Conservation (phyloP, 2,329 filamentous ascomycete genomes). For the Curvularia sp. region DNA sequence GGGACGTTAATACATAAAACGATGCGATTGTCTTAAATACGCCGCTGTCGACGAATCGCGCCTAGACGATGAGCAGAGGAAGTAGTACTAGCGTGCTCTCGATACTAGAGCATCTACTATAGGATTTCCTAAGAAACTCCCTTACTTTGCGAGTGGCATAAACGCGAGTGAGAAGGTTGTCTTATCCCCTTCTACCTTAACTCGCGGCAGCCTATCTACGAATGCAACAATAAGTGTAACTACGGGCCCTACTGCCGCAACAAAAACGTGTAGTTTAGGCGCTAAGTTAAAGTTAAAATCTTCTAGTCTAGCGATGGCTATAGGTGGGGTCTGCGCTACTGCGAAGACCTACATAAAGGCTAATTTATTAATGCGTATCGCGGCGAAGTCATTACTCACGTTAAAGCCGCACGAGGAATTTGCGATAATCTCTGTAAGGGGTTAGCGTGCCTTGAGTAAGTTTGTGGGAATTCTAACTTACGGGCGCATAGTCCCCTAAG, state of each 20-base stretch:
- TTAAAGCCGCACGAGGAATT: slow-evolving; percentile 69
- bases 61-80: slow-evolving; percentile 38
- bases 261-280: slow-evolving; percentile 76
- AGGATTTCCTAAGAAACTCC: slow-evolving; percentile 62
- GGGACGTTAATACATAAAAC: slow-evolving; percentile 68
- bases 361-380: slow-evolving; percentile 84
- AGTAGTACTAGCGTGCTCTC: slow-evolving; percentile 27
- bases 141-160: slow-evolving; percentile 61
- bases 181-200: slow-evolving; percentile 55
- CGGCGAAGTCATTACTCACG: slow-evolving; percentile 63
- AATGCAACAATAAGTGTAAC: slow-evolving; percentile 76
- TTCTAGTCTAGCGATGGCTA: slow-evolving; percentile 73
- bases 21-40: slow-evolving; percentile 73
- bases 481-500: too few relatives aligned
- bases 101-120: slow-evolving; percentile 37
- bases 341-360: slow-evolving; percentile 69
- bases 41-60: slow-evolving; percentile 58
- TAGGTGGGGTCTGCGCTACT: slow-evolving; percentile 78
- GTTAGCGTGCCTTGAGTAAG: too few relatives aligned
- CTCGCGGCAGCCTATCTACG: slow-evolving; percentile 68
- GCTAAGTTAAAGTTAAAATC: slow-evolving; percentile 74
- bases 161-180: slow-evolving; percentile 33
- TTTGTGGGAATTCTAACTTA: too few relatives aligned
- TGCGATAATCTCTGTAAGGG: too few relatives aligned
- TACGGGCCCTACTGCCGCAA: slow-evolving; percentile 74